A percentile compares a stretch with the other conserved stretches of the same genome.
Evolutionary conservation across 257 asterid genomes (phyloP).

Genomic region (Ligustrum vulgare): DNA sequence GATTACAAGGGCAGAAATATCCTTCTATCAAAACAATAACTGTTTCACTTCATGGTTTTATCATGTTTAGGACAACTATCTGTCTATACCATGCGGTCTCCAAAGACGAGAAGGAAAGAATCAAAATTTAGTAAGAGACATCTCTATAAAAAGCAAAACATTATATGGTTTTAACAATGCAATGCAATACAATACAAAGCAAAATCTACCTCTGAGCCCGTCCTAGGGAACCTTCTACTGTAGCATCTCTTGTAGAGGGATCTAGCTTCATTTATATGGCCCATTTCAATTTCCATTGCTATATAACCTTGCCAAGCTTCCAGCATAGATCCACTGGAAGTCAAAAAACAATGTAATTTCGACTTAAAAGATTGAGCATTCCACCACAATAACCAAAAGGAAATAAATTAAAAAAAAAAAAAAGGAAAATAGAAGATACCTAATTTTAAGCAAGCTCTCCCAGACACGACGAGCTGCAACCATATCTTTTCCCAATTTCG

Average conservation of each 20-base stretch:
- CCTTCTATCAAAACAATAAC: background rate
- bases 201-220: conserved; percentile 88
- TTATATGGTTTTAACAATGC: background rate
- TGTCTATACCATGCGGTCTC: background rate
- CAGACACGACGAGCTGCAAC: conserved; percentile 93
- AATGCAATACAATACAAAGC: background rate
- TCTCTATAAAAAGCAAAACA: conserved; percentile 8
- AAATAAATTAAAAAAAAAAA: background rate
- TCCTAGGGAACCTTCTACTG: conserved; percentile 75
- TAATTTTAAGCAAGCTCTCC: conserved; percentile 82
- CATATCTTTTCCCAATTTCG: conserved; percentile 64
- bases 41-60: background rate
- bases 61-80: background rate
- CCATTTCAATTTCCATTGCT: conserved; percentile 72
- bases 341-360: conserved; percentile 21
- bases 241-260: conserved; percentile 90
- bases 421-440: conserved; percentile 37
- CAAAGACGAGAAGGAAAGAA: conserved; percentile 13
- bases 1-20: background rate
- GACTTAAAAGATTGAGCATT: conserved; percentile 13
- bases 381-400: conserved; percentile 8
- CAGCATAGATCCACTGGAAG: conserved; percentile 78
- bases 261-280: conserved; percentile 83
- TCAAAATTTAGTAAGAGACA: background rate
- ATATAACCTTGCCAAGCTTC: conserved; percentile 88